Evolutionary conservation across 2,329 filamentous ascomycete species (phyloP), one percentile per base, ranked within the genome.

Genomic region (Magnaporthiopsis rhizophila): DNA sequence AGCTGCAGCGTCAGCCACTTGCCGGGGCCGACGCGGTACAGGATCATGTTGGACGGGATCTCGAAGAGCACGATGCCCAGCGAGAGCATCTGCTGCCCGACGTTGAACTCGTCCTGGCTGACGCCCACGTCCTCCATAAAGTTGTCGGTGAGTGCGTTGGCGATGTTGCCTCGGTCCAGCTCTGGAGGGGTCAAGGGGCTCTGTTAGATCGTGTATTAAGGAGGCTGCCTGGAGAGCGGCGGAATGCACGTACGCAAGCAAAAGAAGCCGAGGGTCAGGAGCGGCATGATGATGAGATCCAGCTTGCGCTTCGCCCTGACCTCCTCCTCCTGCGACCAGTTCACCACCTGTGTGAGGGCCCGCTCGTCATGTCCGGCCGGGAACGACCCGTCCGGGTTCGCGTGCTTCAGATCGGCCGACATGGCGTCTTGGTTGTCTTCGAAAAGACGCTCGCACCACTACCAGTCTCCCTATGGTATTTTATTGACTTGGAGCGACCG

Each of bases 1-100:
- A 85, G 71, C 68, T 85, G 82, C 0, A 78, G 74, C 0, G 82
- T 80, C 1, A 85, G 73, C 82, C 83, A 85, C 61, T 77, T 77
- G n/a, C 78, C 78, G 1, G 83, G 81, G 8, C 80, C 79, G 57
- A 82, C 72, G 4, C 75, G 72, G 67, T 81, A 79, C 21, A 81
- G 71, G 13, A 80, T 75, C 58, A 81, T 76, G 69, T 81, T 81
- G 58, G 77, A 79, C 0, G 80, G 79, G 60, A 81, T 80, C 65
- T 76, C 69, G 62, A 74, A 73, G 4, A 82, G 72, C 3, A 83
- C 79, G 58, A 83, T 83, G 21, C 80, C 80, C 3, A 76, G 72
- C 0, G 77, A 79, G 2, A 81, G 70, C 65, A 81, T 71, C 68
- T 80, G 78, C 12, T 77, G 74, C 9, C 79, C 79, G 50, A 80